These are phyloP conservation scores for Emmonsiellopsis sp. DNA, from an alignment of 2,329 filamentous ascomycete species.

Conservation along the genomic window DNA sequence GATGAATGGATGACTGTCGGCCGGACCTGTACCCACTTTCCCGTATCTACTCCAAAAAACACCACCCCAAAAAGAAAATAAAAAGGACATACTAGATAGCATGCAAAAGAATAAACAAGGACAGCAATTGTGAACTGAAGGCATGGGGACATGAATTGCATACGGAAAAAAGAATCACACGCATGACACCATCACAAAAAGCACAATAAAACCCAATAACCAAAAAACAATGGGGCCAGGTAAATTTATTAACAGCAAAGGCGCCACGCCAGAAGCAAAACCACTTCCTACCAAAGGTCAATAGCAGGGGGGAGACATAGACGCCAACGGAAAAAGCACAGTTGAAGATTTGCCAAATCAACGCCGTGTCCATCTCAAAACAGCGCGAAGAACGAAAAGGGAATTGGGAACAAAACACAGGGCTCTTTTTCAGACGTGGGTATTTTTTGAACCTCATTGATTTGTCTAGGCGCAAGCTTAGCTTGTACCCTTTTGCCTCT, in stretches of 20 bases:
- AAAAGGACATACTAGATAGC: not conserved
- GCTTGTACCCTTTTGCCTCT: conserved; percentile 36
- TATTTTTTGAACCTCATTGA: not conserved
- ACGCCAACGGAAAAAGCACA: not conserved
- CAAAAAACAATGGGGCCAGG: not conserved
- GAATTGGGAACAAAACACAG: not conserved
- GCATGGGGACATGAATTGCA: not conserved
- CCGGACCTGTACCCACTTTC: too few species aligned
- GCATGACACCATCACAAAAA: not conserved
- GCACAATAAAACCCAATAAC: not conserved
- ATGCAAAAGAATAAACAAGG: not conserved
- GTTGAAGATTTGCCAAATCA: not conserved
- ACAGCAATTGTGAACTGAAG: not conserved
- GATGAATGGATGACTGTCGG: too few species aligned
- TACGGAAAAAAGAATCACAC: not conserved
- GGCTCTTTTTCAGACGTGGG: not conserved
- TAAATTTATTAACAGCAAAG: not conserved
- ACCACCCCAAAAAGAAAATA: not conserved
- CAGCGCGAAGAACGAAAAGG: not conserved
- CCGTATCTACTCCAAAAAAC: not conserved
- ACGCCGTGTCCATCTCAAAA: conserved; percentile 2
- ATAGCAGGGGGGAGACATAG: not conserved
- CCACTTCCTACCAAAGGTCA: conserved; percentile 1
- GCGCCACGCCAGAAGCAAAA: conserved; percentile 3
- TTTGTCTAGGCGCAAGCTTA: not conserved